Base-by-base conservation (phyloP, 805 yeast species). In the Candida insectorum region DNA sequence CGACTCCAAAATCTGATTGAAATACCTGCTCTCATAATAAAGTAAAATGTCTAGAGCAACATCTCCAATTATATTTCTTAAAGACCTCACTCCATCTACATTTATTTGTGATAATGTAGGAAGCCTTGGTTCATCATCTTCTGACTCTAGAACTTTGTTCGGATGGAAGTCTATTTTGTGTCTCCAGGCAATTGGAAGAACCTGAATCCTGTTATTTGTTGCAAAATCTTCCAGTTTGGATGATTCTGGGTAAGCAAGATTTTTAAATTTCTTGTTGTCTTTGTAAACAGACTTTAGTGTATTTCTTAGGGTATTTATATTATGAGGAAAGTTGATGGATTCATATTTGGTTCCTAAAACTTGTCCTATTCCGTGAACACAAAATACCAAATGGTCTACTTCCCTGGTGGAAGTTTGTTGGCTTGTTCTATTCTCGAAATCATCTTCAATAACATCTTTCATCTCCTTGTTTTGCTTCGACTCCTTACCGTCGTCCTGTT, bases 311-410 rank as follows among this genome's bases (percentile, higher is more conserved):
- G 73, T 68, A 47, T 83, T 85, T 21, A 87, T 75, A 23, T 88
- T 88, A 52, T 88, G 95, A 6, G 87, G 79, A 62, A 91, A 93
- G 56, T 86, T 86, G 16, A 91, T 81, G 32, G 82, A 79, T 46
- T 88, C 89, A 50, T 82, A 79, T 48, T 76, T 76, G 28, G 78
- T 68, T 2, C 96, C 94, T 32, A 93, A 62, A 12, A 80, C 75
- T 58, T 91, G 98, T 2, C 97, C 98, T 40, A 91, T 85, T 0
- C 98, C 98, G 61, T 91, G 98, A 18, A 91, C 75, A 51, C 96
- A 87, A n/a, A 91, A 64, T 2, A 89, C 76, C 41, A 91, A 61
- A 49, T 80, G 86, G 22, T 79, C 77, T 18, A 78, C 56, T 20
- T 67, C 59, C 31, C 70, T 33, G 18, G 55, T 40, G 2, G 62